Percentiles rank a stretch among this genome's conserved stretches.
Evolutionary conservation across 2,329 filamentous ascomycete species (phyloP).

Genomic region (Myriosclerotinia duriaeana): DNA sequence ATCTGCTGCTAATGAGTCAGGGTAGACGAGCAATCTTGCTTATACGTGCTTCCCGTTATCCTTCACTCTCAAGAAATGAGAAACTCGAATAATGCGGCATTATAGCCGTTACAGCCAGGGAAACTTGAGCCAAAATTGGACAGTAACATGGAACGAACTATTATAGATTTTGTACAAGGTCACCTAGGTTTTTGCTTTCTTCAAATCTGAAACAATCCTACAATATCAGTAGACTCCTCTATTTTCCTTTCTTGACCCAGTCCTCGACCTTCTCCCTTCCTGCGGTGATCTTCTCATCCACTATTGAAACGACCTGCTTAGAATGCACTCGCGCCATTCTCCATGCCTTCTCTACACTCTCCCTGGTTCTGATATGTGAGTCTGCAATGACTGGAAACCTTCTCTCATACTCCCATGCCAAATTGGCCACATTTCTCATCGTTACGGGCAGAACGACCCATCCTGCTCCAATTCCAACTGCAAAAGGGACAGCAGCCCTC

Average conservation of each 20-base stretch:
- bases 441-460: slow-evolving; percentile 86
- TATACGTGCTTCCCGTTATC: neutral
- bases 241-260: slow-evolving; percentile 81
- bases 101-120: neutral
- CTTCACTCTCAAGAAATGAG: neutral
- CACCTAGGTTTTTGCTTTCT: neutral
- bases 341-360: slow-evolving; percentile 67
- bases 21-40: too few species aligned
- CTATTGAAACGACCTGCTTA: slow-evolving; percentile 66
- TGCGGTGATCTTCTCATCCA: slow-evolving; percentile 77
- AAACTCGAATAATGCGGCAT: neutral
- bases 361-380: slow-evolving; percentile 70
- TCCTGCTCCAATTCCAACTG: slow-evolving; percentile 77
- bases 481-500: slow-evolving; percentile 71
- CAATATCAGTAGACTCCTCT: slow-evolving; percentile 19
- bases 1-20: too few species aligned
- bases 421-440: slow-evolving; percentile 80
- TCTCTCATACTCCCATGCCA: slow-evolving; percentile 93
- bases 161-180: slow-evolving; percentile 13
- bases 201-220: neutral
- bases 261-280: slow-evolving; percentile 76
- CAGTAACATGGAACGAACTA: neutral
- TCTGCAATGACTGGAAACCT: slow-evolving; percentile 79
- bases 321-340: slow-evolving; percentile 74
- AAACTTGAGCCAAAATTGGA: neutral